Conservation (phyloP, 202 grass and related monocot genomes). For the Schoenoplectus tabernaemontani region DNA sequence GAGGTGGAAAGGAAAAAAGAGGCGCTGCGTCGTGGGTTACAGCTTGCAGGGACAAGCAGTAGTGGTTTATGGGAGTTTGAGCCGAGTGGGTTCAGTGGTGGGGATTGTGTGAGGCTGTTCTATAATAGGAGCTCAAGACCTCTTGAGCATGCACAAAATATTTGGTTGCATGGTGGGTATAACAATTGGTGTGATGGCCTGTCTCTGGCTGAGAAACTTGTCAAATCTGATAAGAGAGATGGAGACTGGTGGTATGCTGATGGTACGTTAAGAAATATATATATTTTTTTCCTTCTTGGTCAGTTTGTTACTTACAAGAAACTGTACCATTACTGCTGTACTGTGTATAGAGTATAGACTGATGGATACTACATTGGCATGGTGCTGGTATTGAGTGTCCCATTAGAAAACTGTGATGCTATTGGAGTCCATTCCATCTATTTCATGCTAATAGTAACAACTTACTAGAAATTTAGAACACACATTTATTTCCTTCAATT, state of each 20-base stretch:
- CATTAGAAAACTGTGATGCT: neutral
- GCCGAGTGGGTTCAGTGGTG: constrained; percentile 53
- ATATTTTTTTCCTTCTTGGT: neutral
- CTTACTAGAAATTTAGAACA: too few species aligned
- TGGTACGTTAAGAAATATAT: constrained; percentile 41
- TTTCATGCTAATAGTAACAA: neutral
- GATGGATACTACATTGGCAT: neutral
- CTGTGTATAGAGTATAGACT: too few species aligned
- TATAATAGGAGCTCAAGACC: constrained; percentile 67
- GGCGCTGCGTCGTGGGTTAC: constrained; percentile 35
- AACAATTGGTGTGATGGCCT: constrained; percentile 78
- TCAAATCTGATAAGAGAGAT: constrained; percentile 48
- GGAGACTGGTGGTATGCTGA: constrained; percentile 89
- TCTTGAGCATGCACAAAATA: constrained; percentile 53
- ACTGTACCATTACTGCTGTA: neutral
- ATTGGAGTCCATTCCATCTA: neutral
- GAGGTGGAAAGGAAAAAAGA: constrained; percentile 56
- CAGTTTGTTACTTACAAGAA: neutral
- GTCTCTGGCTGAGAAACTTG: constrained; percentile 50
- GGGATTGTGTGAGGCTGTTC: constrained; percentile 63
- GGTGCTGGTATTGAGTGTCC: neutral
- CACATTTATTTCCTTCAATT: neutral
- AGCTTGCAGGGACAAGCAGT: constrained; percentile 31
- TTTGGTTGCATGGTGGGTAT: constrained; percentile 91
- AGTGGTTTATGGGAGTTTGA: constrained; percentile 69